Evolutionary conservation across 345 rosid species (phyloP), one percentile per base, ranked within the genome.

Genomic region (Zanthoxylum bungeanum): DNA sequence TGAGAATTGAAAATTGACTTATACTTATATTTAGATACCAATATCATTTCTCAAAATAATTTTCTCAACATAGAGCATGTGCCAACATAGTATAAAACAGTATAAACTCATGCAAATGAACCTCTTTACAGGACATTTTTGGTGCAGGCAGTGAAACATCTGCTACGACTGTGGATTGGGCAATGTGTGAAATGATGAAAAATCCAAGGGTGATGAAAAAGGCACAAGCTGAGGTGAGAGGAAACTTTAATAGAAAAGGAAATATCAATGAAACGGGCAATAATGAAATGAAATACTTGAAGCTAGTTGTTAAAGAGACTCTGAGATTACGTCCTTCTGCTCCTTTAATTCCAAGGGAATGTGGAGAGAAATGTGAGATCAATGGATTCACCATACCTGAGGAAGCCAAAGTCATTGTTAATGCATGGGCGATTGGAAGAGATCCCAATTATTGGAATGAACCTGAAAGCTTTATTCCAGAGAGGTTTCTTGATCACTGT

Each of bases 191-290:
- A 66, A 47, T 83, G 81, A 10, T 75, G 22, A 73, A 55, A 37
- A 66, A 73, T 12, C 82, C 78, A 4, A 52, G 7, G 9, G 33
- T 75, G 68, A 63, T 76, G 19, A 19, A 39, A 33, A 60, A 68
- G 28, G 83, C 81, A 51, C 80, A 74, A 65, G 64, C 75, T 0
- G 83, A 82, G 47, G 83, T 76, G 14, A 76, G 80, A 30, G 25
- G 27, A 37, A 79, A 73, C 4, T 75, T 75, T 22, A 4, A 31
- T 0, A 21, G 55, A 24, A 61, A 39, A 19, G 82, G 80, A 42
- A 31, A 30, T 19, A 60, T 73, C 0, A 76, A 49, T 6, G 82
- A 78, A 57, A 2, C 34, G 6, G 5, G 19, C 17, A 36, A n/a
- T 22, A 16, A 39, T 0, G 65, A 76, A 12, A 12, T 77, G 25